A percentile compares a stretch with the other conserved stretches of the same genome.
These are phyloP conservation scores for Mycena haematopus DNA, from an alignment of 768 basidiomycete species.

Conservation along the genomic window DNA sequence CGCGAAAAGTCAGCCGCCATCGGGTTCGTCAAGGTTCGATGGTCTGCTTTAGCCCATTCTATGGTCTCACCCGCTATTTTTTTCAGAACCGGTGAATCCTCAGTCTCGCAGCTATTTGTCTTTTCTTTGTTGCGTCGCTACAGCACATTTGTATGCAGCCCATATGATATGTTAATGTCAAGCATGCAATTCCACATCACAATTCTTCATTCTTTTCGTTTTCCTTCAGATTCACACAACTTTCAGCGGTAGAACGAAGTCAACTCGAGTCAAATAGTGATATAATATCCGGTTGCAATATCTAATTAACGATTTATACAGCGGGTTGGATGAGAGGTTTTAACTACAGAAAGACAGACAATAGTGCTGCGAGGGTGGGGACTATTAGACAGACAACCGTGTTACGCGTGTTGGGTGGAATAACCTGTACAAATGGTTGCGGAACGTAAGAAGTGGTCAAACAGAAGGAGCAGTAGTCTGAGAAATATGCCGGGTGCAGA, in stretches of 20 bases:
- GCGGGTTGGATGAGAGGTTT: conserved; percentile 47
- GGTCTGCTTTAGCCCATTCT: not conserved
- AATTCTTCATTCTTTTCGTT: not conserved
- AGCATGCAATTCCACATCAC: conserved; percentile 10
- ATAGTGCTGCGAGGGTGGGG: conserved; percentile 59
- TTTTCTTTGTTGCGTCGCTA: conserved; percentile 23
- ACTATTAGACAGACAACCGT: conserved; percentile 76
- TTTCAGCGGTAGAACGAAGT: not conserved
- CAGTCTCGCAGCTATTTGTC: not conserved
- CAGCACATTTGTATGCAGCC: conserved; percentile 26
- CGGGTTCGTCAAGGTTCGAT: conserved; percentile 89
- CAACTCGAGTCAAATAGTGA: conserved; percentile 26
- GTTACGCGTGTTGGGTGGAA: conserved; percentile 51
- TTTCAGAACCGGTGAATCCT: conserved; percentile 30
- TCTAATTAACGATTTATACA: conserved; percentile 60
- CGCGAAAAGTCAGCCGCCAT: conserved; percentile 94
- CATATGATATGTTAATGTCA: conserved; percentile 30
- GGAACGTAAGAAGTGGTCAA: conserved; percentile 49
- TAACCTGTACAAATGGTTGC: conserved; percentile 66
- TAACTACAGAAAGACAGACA: conserved; percentile 77
- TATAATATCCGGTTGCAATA: conserved; percentile 34
- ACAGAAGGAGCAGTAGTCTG: conserved; percentile 61
- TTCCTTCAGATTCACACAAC: not conserved
- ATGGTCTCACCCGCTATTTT: not conserved
- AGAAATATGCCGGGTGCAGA: conserved; percentile 68